phyloP scores from a whole-genome alignment of 2,329 filamentous ascomycete species.

The Rugonectria rugulosa region DNA sequence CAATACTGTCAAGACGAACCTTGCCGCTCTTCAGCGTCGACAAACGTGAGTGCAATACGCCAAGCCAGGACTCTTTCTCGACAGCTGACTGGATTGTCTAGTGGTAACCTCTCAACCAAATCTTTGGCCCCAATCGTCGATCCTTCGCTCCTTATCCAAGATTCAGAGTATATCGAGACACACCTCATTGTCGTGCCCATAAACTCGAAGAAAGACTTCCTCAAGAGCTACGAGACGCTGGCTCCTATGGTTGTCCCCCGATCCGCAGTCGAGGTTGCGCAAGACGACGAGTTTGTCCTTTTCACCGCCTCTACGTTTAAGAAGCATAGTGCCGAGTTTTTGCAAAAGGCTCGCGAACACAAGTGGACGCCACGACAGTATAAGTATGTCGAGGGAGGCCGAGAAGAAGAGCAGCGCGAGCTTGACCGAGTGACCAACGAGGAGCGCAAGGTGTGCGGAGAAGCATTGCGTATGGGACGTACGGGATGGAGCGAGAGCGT shows the following conservation, averaged over 20 bases:
- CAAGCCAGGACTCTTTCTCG: neutral
- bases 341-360: constrained; percentile 89
- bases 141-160: constrained; percentile 79
- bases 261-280: constrained; percentile 79
- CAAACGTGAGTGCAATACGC: constrained; percentile 75
- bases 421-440: constrained; percentile 82
- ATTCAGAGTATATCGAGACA: constrained; percentile 97
- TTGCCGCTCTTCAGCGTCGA: constrained; percentile 82
- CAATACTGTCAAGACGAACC: constrained; percentile 86
- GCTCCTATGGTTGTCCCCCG: constrained; percentile 93
- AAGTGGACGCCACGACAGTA: constrained; percentile 96
- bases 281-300: constrained; percentile 89
- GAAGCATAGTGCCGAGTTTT: constrained; percentile 85
- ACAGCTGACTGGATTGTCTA: constrained; percentile 44
- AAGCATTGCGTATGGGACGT: constrained; percentile 83
- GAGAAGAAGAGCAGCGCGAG: constrained; percentile 88
- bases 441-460: constrained; percentile 91
- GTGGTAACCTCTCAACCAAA: constrained; percentile 92
- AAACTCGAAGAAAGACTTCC: constrained; percentile 83
- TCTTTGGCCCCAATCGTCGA: constrained; percentile 90
- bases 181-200: constrained; percentile 90
- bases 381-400: constrained; percentile 89
- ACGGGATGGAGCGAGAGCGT: constrained; percentile 97
- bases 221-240: constrained; percentile 87
- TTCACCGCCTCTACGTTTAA: constrained; percentile 94